Conservation (phyloP, 225 moss, liverwort and hornwort species). For the Bryum argenteum region DNA sequence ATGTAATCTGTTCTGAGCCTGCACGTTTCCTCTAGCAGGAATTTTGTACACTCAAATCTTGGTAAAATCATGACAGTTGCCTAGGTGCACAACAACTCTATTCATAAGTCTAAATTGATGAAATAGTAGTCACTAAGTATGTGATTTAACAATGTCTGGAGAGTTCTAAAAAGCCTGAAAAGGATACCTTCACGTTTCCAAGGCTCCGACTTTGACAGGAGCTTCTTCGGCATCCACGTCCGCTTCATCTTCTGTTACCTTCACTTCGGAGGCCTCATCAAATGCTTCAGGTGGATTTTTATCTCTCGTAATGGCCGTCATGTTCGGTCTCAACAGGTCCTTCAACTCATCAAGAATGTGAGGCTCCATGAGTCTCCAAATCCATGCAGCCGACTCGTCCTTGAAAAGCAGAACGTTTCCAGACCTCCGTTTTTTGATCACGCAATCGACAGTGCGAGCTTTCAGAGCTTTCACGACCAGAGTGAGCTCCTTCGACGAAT, state of each 20-base stretch:
- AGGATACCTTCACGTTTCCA: constrained; percentile 26
- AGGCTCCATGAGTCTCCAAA: constrained; percentile 92
- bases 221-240: constrained; percentile 26
- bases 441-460: constrained; percentile 71
- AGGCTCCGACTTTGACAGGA: constrained; percentile 30
- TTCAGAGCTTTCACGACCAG: constrained; percentile 82
- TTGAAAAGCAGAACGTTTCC: constrained; percentile 59
- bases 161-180: constrained; percentile 4
- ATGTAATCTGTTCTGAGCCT: constrained; percentile 11
- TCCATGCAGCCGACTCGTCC: constrained; percentile 77
- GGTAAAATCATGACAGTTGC: constrained; percentile 15
- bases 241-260: constrained; percentile 33
- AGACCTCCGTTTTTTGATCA: constrained; percentile 47
- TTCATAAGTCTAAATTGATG: constrained; percentile 14
- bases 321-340: constrained; percentile 59
- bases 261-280: constrained; percentile 27
- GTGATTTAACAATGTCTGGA: neutral
- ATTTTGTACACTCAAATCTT: constrained; percentile 35
- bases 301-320: neutral
- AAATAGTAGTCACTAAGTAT: constrained; percentile 5
- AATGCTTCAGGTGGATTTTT: constrained; percentile 22
- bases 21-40: constrained; percentile 18
- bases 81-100: constrained; percentile 24
- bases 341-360: constrained; percentile 66
- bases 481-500: constrained; percentile 72